Base-by-base conservation (phyloP, 129 eudicot genomes). In the Heracleum sosnowskyi region DNA sequence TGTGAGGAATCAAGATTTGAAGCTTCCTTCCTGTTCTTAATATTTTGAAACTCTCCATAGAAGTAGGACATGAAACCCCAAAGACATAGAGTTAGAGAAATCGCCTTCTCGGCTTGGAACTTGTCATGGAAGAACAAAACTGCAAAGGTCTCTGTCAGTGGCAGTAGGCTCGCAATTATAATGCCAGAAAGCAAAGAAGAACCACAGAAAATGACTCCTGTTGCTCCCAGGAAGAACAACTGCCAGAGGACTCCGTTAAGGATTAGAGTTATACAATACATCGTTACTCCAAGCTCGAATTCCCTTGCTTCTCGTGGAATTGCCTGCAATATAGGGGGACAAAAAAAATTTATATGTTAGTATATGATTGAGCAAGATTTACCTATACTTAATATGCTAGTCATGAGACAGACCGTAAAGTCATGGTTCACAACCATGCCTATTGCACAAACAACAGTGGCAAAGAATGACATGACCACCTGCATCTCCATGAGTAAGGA, bases 401-500 rank as follows among this genome's bases (percentile, higher is more conserved):
- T 22, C 11, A 22, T 53, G 71, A 35, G 20, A 78, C 35, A n/a
- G 41, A 88, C 93, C 87, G 68, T 20, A 49, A 86, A 84, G 75
- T 85, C 93, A 47, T 80, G 82, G 81, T 82, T 83, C 77, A 85
- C 66, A 26, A 84, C 69, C 91, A 89, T 85, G 45, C 94, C 91
- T 31, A 87, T 49, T 34, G 85, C 82, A 41, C 91, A 89, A 33
- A 89, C 40, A 17, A 57, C 78, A 7, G 91, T 89, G 0, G 94
- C 94, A 68, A 80, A 85, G 80, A 87, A 77, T 33, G 86, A 76
- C 26, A 86, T 80, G 60, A 89, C 86, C 9, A 87, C 35, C 85
- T 89, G 93, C 81, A 86, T 82, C 85, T 89, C 93, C 89, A 86
- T 78, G 22, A 89, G 89, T 75, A 89, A 77, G 29, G 84, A 40